These are phyloP conservation scores for Aspergillus sp. DNA, from an alignment of 2,329 filamentous ascomycete genomes.

Conservation along the genomic window DNA sequence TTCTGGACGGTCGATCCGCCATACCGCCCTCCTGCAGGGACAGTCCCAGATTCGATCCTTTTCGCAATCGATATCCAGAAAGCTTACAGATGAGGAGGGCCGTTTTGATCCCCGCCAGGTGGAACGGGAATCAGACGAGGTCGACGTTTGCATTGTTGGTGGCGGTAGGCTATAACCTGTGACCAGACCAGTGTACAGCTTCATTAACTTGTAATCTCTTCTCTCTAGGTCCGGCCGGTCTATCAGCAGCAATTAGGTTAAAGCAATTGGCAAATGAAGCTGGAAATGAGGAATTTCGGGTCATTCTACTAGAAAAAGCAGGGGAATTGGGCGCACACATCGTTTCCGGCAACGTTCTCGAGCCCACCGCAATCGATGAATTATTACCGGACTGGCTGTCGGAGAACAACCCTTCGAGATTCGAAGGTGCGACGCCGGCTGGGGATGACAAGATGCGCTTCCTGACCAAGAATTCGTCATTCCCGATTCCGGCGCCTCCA, in stretches of 20 bases:
- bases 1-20: slow-evolving; percentile 13
- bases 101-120: slow-evolving; percentile 60
- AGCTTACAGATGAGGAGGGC: slow-evolving; percentile 45
- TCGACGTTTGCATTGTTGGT: slow-evolving; percentile 95
- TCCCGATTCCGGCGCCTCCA: slow-evolving; percentile 80
- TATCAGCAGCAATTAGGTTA: slow-evolving; percentile 85
- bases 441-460: slow-evolving; percentile 86
- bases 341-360: slow-evolving; percentile 88
- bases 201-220: neutral
- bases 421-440: slow-evolving; percentile 79
- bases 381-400: slow-evolving; percentile 89
- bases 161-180: slow-evolving; percentile 50
- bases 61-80: slow-evolving; percentile 36
- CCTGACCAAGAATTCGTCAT: slow-evolving; percentile 69
- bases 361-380: slow-evolving; percentile 81
- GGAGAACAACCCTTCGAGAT: slow-evolving; percentile 79
- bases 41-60: slow-evolving; percentile 36
- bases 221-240: slow-evolving; percentile 67
- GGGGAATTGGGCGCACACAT: slow-evolving; percentile 93
- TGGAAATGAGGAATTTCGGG: slow-evolving; percentile 91
- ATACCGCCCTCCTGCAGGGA: slow-evolving; percentile 13
- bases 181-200: neutral
- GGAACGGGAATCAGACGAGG: slow-evolving; percentile 85
- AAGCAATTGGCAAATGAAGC: slow-evolving; percentile 94
- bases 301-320: slow-evolving; percentile 88